Evolutionary conservation across 768 basidiomycete genomes (phyloP).

Genomic region (Boletus subcaerulescens): DNA sequence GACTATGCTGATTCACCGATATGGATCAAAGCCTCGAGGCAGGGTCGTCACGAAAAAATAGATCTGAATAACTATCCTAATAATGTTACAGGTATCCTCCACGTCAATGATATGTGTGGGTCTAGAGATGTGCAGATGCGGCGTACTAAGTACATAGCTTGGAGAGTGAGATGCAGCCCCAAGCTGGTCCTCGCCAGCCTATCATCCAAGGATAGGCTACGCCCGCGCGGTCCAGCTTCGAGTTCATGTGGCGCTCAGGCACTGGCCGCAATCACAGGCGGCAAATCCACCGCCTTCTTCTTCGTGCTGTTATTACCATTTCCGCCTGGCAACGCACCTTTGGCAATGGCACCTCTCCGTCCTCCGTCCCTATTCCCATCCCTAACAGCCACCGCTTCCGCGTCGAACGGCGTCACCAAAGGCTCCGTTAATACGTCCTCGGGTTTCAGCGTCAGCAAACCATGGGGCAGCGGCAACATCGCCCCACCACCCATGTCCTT

Average conservation of each 20-base stretch:
- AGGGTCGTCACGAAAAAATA: neutral
- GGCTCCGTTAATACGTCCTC: slow-evolving; percentile 22
- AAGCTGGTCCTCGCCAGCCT: too few species aligned
- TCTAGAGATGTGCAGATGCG: slow-evolving; percentile 10
- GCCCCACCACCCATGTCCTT: slow-evolving; percentile 22
- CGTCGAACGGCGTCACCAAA: slow-evolving; percentile 14
- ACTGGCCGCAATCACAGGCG: slow-evolving; percentile 36
- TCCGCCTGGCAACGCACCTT: slow-evolving; percentile 9
- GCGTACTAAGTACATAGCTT: neutral
- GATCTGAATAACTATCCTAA: slow-evolving; percentile 25
- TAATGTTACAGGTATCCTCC: slow-evolving; percentile 37
- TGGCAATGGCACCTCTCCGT: slow-evolving; percentile 3
- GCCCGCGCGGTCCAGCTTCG: too few species aligned
- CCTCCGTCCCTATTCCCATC: slow-evolving; percentile 8
- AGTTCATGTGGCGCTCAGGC: slow-evolving; percentile 18
- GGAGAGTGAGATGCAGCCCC: too few species aligned
- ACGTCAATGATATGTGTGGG: neutral
- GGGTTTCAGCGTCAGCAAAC: slow-evolving; percentile 18
- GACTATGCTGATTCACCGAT: too few species aligned
- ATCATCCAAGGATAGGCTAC: neutral
- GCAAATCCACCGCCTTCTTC: slow-evolving; percentile 30
- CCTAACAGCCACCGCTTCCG: neutral
- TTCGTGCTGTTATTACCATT: slow-evolving; percentile 13
- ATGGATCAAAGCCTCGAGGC: neutral
- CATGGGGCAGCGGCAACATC: slow-evolving; percentile 16